Conservation (phyloP, 257 asterid genomes). For the Rehmannia glutinosa region DNA sequence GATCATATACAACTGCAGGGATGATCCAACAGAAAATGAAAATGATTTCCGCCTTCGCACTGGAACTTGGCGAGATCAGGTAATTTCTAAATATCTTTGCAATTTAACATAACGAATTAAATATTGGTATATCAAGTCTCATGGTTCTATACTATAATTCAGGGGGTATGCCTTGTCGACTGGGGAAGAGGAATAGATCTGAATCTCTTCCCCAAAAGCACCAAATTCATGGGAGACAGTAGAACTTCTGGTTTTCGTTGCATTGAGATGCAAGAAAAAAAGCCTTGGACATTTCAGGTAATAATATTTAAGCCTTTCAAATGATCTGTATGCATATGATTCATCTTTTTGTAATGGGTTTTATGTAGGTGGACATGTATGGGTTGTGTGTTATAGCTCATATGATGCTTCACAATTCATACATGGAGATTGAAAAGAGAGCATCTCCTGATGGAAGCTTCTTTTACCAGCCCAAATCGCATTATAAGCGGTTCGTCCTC, state of each 20-base stretch:
- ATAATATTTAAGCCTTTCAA: too few species aligned
- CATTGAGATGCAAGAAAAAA: conserved; percentile 83
- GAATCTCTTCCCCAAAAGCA: conserved; percentile 53
- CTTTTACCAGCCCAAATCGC: conserved; percentile 65
- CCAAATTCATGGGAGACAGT: conserved; percentile 68
- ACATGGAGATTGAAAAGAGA: conserved; percentile 69
- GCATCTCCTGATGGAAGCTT: conserved; percentile 43
- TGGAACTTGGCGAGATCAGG: conserved; percentile 90
- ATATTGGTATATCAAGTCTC: not conserved
- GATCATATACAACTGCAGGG: conserved; percentile 33
- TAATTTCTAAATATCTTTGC: conserved; percentile 24
- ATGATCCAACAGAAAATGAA: conserved; percentile 51
- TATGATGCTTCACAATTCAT: conserved; percentile 74
- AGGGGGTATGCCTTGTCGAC: conserved; percentile 96
- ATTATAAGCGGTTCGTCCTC: conserved; percentile 55
- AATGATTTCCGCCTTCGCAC: conserved; percentile 37
- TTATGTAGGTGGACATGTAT: conserved; percentile 62
- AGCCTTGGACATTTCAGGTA: conserved; percentile 91
- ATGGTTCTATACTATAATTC: conserved; percentile 15
- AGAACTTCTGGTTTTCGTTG: conserved; percentile 93
- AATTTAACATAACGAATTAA: not conserved
- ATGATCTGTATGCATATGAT: too few species aligned
- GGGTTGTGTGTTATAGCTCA: conserved; percentile 84
- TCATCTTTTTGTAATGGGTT: not conserved
- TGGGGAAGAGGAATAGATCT: conserved; percentile 95